Base-by-base conservation (phyloP, 805 yeast species). In the Suhomyces prunicola region DNA sequence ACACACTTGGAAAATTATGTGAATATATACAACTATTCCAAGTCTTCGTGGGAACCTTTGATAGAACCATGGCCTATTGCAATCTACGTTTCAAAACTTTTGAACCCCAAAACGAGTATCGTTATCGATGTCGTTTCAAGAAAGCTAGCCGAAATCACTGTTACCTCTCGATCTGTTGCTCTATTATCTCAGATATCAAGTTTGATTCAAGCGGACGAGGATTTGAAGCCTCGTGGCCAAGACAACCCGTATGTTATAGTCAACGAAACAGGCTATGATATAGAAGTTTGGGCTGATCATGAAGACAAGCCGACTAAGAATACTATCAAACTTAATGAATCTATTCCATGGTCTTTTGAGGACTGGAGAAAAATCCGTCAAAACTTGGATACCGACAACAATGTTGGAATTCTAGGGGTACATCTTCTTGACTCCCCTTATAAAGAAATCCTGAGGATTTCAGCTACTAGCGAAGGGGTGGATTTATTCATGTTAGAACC, bases 41-140 rank as follows among this genome's bases (percentile, higher is more conserved):
- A 88, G 56, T 91, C 97, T 3, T 81, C 90, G 0, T 92, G 99
- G 98, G 98, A 94, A 62, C 97, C 99, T 0, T 73, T 94, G 46
- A 67, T 94, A 48, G 99, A 94, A 63, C 86, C 93, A 0, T 88
- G 96, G 88, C 86, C 90, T 6, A 74, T 93, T 48, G 84, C 90
- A 0, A 69, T 89, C 10, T 90, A 88, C 65, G 82, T 87, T 1
- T 76, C 88, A 1, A 81, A 80, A 50, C 70, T 70, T 0, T 54
- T 64, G 0, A 75, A 74, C 12, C 79, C 83, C 0, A 76, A 77
- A 5, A 74, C 79, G 5, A 73, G 81, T 17, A 61, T 87, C 2
- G 65, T 78, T 35, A 74, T 93, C 45, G 92, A 90, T 61, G 72
- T 94, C 5, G 81, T 82, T n/a, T 86, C 97, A 0, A 76, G 90